These are phyloP conservation scores for Colletotrichum chrysophilum DNA, from an alignment of 2,329 filamentous ascomycete genomes.

Conservation along the genomic window DNA sequence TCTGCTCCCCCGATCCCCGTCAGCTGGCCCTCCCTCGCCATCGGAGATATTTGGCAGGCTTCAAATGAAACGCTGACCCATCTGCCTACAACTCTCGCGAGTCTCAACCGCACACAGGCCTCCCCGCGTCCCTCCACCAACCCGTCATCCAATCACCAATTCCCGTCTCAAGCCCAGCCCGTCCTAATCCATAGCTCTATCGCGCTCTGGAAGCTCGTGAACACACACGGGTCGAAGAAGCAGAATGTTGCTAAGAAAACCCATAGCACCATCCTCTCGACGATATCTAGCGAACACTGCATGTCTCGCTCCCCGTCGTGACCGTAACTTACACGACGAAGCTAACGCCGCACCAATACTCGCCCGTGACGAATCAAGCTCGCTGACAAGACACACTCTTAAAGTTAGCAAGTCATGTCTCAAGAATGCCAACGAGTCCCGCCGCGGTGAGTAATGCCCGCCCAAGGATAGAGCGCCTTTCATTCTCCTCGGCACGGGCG, in stretches of 20 bases:
- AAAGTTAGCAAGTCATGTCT: conserved; percentile 10
- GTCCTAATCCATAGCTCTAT: not conserved
- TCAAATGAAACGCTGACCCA: conserved; percentile 15
- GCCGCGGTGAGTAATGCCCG: not conserved
- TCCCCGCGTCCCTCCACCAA: not conserved
- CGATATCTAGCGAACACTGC: not conserved
- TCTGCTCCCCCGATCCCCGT: conserved; percentile 3
- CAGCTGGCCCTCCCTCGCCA: conserved; percentile 6
- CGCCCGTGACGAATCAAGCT: not conserved
- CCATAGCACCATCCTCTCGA: not conserved
- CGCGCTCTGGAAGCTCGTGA: not conserved
- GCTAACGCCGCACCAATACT: not conserved
- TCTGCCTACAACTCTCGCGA: not conserved
- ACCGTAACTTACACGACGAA: not conserved
- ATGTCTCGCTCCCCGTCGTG: not conserved
- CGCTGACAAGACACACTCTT: not conserved
- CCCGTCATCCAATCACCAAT: conserved; percentile 7
- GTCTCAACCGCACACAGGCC: not conserved
- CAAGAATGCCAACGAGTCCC: not conserved
- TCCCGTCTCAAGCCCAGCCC: not conserved
- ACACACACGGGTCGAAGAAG: not conserved
- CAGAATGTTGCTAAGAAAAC: not conserved
- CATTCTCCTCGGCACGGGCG: not conserved
- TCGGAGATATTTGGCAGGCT: conserved; percentile 4
- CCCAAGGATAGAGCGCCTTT: not conserved